These are phyloP conservation scores for Botrytis byssoidea DNA, from an alignment of 2,329 filamentous ascomycete species.

Conservation along the genomic window DNA sequence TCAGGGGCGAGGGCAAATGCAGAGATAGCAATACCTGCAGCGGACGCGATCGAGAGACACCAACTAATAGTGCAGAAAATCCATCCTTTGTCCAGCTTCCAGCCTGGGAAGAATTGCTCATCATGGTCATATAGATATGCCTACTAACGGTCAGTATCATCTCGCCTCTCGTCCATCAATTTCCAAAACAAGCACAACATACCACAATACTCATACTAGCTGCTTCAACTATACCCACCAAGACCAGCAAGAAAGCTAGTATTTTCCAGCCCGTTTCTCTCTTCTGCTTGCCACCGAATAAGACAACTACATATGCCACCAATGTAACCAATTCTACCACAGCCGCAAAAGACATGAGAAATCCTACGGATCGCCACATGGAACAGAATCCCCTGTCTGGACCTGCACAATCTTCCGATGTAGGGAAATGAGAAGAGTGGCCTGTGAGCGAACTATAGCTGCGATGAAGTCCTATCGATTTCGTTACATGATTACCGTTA, in stretches of 20 bases:
- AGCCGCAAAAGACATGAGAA: conserved; percentile 80
- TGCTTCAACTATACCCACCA: conserved; percentile 69
- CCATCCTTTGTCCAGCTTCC: conserved; percentile 78
- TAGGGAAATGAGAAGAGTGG: conserved; percentile 65
- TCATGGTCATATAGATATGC: conserved; percentile 82
- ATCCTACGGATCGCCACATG: conserved; percentile 81
- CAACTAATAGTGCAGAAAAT: conserved; percentile 63
- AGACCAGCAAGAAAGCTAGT: conserved; percentile 61
- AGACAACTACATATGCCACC: conserved; percentile 75
- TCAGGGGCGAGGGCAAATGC: conserved; percentile 73
- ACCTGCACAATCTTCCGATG: conserved; percentile 58
- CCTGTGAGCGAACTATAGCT: conserved; percentile 66
- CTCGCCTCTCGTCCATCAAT: background rate
- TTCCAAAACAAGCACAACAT: conserved; percentile 42
- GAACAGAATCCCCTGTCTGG: conserved; percentile 74
- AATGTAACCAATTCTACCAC: conserved; percentile 79
- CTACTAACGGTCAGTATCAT: conserved; percentile 46
- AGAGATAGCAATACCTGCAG: conserved; percentile 61
- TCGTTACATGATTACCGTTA: conserved; percentile 53
- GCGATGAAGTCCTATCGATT: conserved; percentile 75
- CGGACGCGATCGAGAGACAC: conserved; percentile 51
- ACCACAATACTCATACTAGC: conserved; percentile 82
- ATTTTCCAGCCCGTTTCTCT: conserved; percentile 82
- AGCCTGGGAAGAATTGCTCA: conserved; percentile 78
- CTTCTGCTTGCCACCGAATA: conserved; percentile 75